A percentile compares a stretch with the other conserved stretches of the same genome.
Evolutionary conservation across 345 rosid species (phyloP).

Genomic region (Citrus sp.): DNA sequence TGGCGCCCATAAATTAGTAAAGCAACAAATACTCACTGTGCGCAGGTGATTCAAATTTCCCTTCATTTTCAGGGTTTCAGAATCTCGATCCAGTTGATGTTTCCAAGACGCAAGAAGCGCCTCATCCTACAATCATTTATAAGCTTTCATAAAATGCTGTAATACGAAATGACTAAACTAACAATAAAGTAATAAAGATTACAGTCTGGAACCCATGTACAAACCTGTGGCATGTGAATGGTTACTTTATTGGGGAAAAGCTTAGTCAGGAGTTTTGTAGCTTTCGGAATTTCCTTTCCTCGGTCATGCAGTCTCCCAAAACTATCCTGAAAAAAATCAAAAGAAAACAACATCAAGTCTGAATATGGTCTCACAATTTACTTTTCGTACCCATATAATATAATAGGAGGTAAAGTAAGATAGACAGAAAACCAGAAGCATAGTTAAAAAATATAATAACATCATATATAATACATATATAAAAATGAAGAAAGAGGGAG

Average conservation of each 20-base stretch:
- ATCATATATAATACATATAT: too few species aligned
- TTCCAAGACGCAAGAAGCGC: constrained; percentile 70
- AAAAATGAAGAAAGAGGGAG: neutral
- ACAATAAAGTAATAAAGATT: constrained; percentile 11
- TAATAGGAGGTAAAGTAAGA: neutral
- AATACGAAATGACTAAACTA: neutral
- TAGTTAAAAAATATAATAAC: neutral
- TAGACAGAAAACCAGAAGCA: neutral
- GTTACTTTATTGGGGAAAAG: constrained; percentile 89
- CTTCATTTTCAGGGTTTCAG: constrained; percentile 76
- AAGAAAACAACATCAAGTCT: constrained; percentile 3
- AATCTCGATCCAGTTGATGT: constrained; percentile 75
- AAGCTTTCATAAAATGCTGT: constrained; percentile 8
- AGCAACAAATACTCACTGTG: constrained; percentile 41
- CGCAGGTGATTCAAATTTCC: constrained; percentile 67
- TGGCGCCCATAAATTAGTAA: neutral
- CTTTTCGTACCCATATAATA: neutral
- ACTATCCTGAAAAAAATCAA: constrained; percentile 58
- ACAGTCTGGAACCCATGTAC: constrained; percentile 7
- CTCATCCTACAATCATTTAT: constrained; percentile 60
- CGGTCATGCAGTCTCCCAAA: constrained; percentile 71
- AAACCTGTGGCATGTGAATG: constrained; percentile 88
- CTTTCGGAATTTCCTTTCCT: constrained; percentile 77
- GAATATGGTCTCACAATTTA: neutral
- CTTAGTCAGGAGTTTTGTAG: constrained; percentile 60